phyloP scores from a whole-genome alignment of 2,329 filamentous ascomycete genomes.

The Ustilaginoidea virens region DNA sequence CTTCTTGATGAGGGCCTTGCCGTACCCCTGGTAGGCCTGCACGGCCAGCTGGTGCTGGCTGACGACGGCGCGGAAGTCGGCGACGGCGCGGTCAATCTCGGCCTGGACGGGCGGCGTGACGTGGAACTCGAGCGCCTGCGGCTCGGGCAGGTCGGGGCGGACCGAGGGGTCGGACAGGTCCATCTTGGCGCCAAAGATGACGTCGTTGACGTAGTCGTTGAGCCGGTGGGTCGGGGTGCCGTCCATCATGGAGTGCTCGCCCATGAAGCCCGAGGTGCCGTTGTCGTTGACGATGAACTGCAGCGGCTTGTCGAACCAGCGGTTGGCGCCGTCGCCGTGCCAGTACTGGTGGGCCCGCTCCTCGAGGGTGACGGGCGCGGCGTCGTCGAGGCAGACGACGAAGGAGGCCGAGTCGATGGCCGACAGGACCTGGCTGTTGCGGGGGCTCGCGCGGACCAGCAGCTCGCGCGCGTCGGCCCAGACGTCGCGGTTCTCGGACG shows the following conservation, averaged over 20 bases:
- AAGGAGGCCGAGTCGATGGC: constrained; percentile 83
- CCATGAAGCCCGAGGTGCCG: constrained; percentile 92
- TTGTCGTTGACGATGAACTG: constrained; percentile 99
- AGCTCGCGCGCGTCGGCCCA: constrained; percentile 74
- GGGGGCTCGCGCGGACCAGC: constrained; percentile 59
- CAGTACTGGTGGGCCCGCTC: constrained; percentile 94
- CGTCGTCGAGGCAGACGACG: constrained; percentile 84
- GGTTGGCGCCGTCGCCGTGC: constrained; percentile 91
- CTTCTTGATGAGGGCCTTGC: constrained; percentile 97
- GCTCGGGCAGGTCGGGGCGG: constrained; percentile 74
- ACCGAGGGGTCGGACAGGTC: constrained; percentile 68
- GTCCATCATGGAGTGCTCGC: constrained; percentile 99
- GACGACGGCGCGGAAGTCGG: constrained; percentile 71
- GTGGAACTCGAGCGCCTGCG: constrained; percentile 61
- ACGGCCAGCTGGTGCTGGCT: constrained; percentile 80
- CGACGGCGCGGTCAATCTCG: constrained; percentile 64
- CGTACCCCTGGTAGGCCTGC: constrained; percentile 92
- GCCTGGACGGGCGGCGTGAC: constrained; percentile 57
- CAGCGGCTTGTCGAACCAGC: constrained; percentile 95
- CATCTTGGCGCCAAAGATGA: constrained; percentile 88
- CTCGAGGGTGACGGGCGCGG: constrained; percentile 79
- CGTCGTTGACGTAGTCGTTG: constrained; percentile 84
- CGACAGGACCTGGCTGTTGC: constrained; percentile 65
- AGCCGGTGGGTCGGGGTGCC: constrained; percentile 93
- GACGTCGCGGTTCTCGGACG: constrained; percentile 81